Percentiles rank a stretch among this genome's conserved stretches.
Conservation (phyloP, 805 yeast genomes). For the Brettanomyces sp. region DNA sequence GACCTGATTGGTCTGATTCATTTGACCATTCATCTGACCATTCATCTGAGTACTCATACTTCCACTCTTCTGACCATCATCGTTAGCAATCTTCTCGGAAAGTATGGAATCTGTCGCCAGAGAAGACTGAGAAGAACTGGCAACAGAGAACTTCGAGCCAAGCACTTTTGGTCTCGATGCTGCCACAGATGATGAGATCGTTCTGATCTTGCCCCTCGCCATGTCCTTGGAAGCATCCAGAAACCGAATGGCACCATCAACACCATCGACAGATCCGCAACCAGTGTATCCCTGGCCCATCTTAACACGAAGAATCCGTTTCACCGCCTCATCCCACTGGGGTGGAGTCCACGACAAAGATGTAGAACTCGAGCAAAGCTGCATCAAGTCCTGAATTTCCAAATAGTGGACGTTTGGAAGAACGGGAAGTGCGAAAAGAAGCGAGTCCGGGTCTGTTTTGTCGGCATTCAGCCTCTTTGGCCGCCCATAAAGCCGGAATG, state of each 20-base stretch:
- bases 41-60: too few relatives aligned
- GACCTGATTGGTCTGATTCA: too few relatives aligned
- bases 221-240: slow-evolving; percentile 15
- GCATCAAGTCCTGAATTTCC: slow-evolving; percentile 49
- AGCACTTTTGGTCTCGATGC: neutral
- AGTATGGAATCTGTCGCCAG: neutral
- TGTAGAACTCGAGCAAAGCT: slow-evolving; percentile 27
- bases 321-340: slow-evolving; percentile 54
- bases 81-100: neutral
- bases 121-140: neutral
- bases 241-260: slow-evolving; percentile 42
- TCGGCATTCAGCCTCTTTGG: slow-evolving; percentile 70
- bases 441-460: slow-evolving; percentile 52
- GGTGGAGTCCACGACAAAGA: slow-evolving; percentile 40
- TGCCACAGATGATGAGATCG: neutral
- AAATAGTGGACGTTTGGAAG: slow-evolving; percentile 69
- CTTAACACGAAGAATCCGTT: slow-evolving; percentile 45
- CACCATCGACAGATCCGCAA: slow-evolving; percentile 61
- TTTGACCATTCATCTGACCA: too few relatives aligned
- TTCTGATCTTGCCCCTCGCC: slow-evolving; percentile 1
- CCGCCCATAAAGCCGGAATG: slow-evolving; percentile 73
- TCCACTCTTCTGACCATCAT: too few relatives aligned
- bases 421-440: slow-evolving; percentile 76
- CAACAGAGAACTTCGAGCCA: neutral
- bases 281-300: slow-evolving; percentile 59